Conservation (phyloP, 2,329 filamentous ascomycete species). For the Ceratocystis albifundus region DNA sequence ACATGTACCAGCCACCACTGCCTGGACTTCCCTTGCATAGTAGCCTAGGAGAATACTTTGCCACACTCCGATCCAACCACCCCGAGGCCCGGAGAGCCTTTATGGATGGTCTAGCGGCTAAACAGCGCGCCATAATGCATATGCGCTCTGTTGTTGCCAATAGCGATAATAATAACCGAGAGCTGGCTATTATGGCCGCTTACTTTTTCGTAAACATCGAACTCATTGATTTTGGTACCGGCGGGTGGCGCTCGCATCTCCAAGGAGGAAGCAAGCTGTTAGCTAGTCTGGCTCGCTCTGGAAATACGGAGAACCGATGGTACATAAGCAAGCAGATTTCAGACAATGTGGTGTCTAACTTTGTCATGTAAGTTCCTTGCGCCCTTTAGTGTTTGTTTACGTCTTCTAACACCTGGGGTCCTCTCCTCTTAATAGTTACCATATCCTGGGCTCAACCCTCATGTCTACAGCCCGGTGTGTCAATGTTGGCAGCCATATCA, state of each 20-base stretch:
- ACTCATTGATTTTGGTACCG: conserved; percentile 38
- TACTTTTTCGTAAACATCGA: conserved; percentile 43
- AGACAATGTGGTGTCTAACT: conserved; percentile 40
- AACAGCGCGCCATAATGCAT: conserved; percentile 38
- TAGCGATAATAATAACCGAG: conserved; percentile 33
- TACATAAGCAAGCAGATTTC: conserved; percentile 28
- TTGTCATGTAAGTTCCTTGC: conserved; percentile 33
- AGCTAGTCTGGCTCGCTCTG: conserved; percentile 30
- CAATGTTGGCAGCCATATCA: conserved; percentile 33
- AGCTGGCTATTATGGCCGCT: conserved; percentile 38
- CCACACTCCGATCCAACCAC: conserved; percentile 32
- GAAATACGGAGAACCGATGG: conserved; percentile 25
- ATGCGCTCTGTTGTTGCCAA: conserved; percentile 34
- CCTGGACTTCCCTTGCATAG: conserved; percentile 29
- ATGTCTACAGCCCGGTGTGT: conserved; percentile 32
- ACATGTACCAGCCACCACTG: conserved; percentile 32
- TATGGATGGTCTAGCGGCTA: conserved; percentile 38
- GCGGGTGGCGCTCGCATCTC: conserved; percentile 38
- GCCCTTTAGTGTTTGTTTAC: not conserved
- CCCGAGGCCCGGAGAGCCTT: conserved; percentile 33
- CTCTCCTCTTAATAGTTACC: conserved; percentile 29
- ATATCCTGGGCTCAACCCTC: conserved; percentile 34
- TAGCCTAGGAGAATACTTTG: conserved; percentile 32
- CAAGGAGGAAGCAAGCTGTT: conserved; percentile 37
- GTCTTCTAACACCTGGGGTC: no score